Base-by-base conservation (phyloP, 108 stramenopile species). In the Fistulifera solaris region DNA sequence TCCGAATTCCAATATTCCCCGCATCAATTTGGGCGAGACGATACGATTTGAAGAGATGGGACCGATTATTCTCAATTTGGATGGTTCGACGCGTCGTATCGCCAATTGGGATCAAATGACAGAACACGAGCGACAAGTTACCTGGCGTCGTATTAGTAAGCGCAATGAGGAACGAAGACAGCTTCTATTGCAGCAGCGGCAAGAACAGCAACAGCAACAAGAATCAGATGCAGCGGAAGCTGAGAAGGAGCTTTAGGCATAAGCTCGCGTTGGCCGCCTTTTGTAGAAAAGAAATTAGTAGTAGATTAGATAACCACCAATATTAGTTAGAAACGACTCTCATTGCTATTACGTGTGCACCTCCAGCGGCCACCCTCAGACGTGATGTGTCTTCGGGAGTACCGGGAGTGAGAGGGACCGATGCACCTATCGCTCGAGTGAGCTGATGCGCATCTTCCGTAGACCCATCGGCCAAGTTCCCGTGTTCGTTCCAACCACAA, bases 401-500 rank as follows among this genome's bases (percentile, higher is more conserved):
- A 26, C 24, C 24, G 14, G 49, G 49, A 22, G 23, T 50, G 19
- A 26, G 12, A 15, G 26, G 8, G 18, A 15, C 14, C 2, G 24
- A 22, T 23, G 49, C 49, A 8, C 49, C 49, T 2, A 26, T 22
- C 8, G 49, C 49, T 1, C 12, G 24, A 8, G 26, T 26, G 14
- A 19, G 23, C 15, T 15, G 21, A 26, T 22, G 49, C 21, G 54
- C 54, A 54, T 35, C 62, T 21, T 24, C 23, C 5, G 39, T 40
- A 40, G 31, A 28, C 18, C 61, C 61, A 45, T 61, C 54, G 2
- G 50, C 73, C 41, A 78, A 45, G 48, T 85, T 76, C 2, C 80
- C 83, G 57, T 90, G 89, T 61, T 90, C 89, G 52, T 90, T 90
- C 89, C 89, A 90, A 10, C 89, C 89, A 40, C 70, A 74, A 14